Conservation (phyloP, 257 asterid genomes). For the Nicotiana attenuata region DNA sequence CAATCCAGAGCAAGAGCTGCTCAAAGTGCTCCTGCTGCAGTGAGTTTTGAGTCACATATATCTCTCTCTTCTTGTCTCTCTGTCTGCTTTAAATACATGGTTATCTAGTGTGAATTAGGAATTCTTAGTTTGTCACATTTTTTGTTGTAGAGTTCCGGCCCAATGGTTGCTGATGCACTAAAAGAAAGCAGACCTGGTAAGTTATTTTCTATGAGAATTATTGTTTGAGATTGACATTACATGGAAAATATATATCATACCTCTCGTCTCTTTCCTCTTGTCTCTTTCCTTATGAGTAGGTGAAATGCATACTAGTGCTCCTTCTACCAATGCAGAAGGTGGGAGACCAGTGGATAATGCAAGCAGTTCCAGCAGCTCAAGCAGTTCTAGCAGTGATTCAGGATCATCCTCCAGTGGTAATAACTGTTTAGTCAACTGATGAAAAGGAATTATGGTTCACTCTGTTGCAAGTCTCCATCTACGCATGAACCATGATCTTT, state of each 20-base stretch:
- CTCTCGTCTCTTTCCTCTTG: neutral
- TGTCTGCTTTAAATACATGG: conserved; percentile 17
- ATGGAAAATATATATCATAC: neutral
- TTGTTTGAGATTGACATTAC: neutral
- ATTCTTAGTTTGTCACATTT: neutral
- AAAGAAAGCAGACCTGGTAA: conserved; percentile 11
- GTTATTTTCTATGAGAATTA: conserved; percentile 22
- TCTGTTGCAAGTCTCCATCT: neutral
- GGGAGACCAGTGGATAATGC: conserved; percentile 12
- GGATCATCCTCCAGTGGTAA: conserved; percentile 26
- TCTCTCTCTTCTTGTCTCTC: conserved; percentile 10
- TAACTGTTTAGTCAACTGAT: neutral
- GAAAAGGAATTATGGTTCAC: neutral
- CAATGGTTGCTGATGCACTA: neutral
- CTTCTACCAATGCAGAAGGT: neutral
- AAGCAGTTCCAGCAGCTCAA: conserved; percentile 20
- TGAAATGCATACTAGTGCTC: neutral
- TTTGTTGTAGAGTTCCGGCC: conserved; percentile 3
- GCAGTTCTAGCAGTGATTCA: conserved; percentile 23
- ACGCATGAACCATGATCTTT: neutral
- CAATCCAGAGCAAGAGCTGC: conserved; percentile 2
- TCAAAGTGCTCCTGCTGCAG: conserved; percentile 1
- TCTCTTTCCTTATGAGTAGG: neutral
- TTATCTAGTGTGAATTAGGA: conserved; percentile 11
- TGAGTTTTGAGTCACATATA: conserved; percentile 13